These are phyloP conservation scores for Lagerstroemia speciosa DNA, from an alignment of 345 rosid genomes.

Conservation along the genomic window DNA sequence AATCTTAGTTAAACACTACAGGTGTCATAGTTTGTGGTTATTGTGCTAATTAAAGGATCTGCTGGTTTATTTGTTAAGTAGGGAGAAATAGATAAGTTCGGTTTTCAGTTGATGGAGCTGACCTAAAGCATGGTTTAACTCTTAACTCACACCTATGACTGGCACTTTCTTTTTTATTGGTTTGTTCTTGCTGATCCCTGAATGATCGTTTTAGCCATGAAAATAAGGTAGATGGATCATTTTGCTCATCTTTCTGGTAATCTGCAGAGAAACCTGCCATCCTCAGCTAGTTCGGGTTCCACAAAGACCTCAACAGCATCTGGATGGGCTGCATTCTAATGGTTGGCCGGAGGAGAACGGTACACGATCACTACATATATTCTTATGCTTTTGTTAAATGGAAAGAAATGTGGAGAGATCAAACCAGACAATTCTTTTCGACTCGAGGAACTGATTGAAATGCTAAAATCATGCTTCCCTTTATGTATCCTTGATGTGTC, in stretches of 20 bases:
- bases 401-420: neutral
- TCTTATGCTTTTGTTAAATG: conserved; percentile 1
- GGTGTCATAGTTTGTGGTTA: neutral
- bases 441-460: neutral
- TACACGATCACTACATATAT: neutral
- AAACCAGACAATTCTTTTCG: neutral
- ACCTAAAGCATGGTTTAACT: neutral
- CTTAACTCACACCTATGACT: no score
- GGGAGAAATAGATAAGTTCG: neutral
- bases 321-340: conserved; percentile 97
- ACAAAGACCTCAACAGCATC: conserved; percentile 52
- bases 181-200: neutral
- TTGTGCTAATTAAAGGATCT: neutral
- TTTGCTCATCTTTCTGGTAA: neutral
- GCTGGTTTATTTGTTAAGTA: neutral
- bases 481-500: neutral
- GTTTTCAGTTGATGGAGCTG: neutral
- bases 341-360: neutral
- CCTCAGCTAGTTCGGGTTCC: conserved; percentile 44
- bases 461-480: neutral
- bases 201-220: neutral
- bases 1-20: neutral
- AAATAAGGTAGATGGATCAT: neutral
- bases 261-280: conserved; percentile 79
- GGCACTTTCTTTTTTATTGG: neutral